Conservation (phyloP, 2,329 filamentous ascomycete species). For the Tolypocladium inflatum region DNA sequence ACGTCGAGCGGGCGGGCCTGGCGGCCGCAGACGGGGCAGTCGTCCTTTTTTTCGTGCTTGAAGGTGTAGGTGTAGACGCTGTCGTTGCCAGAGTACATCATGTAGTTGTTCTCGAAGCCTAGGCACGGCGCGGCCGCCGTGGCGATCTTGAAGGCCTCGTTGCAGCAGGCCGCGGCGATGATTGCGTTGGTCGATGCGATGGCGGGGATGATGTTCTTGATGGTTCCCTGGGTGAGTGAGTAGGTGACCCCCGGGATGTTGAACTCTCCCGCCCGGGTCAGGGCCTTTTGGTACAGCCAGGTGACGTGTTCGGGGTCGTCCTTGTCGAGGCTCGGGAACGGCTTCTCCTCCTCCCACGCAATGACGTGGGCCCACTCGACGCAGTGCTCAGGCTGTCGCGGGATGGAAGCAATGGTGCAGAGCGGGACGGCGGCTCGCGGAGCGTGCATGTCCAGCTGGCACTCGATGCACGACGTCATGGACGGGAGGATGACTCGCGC, state of each 20-base stretch:
- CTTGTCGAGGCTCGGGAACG: conserved; percentile 79
- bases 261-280: conserved; percentile 75
- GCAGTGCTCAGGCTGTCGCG: conserved; percentile 93
- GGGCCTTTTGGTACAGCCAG: conserved; percentile 88
- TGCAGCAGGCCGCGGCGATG: conserved; percentile 90
- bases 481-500: conserved; percentile 85
- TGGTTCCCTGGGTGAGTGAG: conserved; percentile 88
- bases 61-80: conserved; percentile 97
- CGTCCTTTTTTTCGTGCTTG: conserved; percentile 83
- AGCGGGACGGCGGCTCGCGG: conserved; percentile 94
- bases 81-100: conserved; percentile 98
- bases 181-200: conserved; percentile 98
- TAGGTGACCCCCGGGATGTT: conserved; percentile 90
- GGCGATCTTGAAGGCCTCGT: conserved; percentile 91
- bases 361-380: conserved; percentile 99
- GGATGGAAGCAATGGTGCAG: conserved; percentile 92
- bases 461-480: conserved; percentile 93
- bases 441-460: conserved; percentile 96
- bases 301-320: conserved; percentile 94
- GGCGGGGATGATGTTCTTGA: conserved; percentile 98
- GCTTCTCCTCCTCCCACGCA: conserved; percentile 83
- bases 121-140: conserved; percentile 74
- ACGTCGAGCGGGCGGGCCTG: conserved; percentile 66
- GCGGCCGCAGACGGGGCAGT: conserved; percentile 90
- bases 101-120: conserved; percentile 78